Evolutionary conservation across 1,139 yeast species (phyloP), one percentile per base, ranked within the genome.

Genomic region (Suhomyces maxii): DNA sequence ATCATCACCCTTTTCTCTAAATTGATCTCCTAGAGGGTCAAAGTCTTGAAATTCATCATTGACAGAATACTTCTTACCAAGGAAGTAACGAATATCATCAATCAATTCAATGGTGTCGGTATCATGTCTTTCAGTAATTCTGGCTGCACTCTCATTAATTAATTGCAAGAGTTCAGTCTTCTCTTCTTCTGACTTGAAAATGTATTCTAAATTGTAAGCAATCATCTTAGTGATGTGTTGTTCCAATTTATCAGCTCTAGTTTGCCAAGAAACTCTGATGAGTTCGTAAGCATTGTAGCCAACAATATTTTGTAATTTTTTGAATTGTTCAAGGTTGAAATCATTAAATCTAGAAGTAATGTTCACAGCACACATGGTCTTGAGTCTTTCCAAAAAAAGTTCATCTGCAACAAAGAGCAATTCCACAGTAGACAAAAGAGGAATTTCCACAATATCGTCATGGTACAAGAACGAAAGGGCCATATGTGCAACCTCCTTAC

Each of bases 51-150:
- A 57, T 28, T 65, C 70, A 33, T 68, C 72, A 45, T 60, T 59
- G 4, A 57, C 66, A 0, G 66, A 63, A 52, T 77, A 77, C 53
- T 78, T 80, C 57, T 77, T 75, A 3, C 76, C 65, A 45, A 87
- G 63, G 53, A 83, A 85, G 61, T 77, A 87, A 50, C 91, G 70
- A 9, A 87, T 83, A 65, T 87, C 95, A 65, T 87, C 95, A 36
- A 87, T 70, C 53, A 87, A 67, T 57, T 87, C 95, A 60, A 87
- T 84, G 1, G 95, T 84, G 64, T 87, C 95, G 0, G 88, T 84
- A 48, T 81, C 87, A 55, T 87, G 84, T 60, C 95, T 75, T 13
- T 65, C 67, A 23, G 73, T 60, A 47, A 87, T 85, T 55, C 89
- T 69, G 10, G 61, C 57, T 0, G 95, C 86, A 58, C 86, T 79